Evolutionary conservation across 2,329 filamentous ascomycete genomes (phyloP).

Genomic region (Cryphonectria carpinicola): DNA sequence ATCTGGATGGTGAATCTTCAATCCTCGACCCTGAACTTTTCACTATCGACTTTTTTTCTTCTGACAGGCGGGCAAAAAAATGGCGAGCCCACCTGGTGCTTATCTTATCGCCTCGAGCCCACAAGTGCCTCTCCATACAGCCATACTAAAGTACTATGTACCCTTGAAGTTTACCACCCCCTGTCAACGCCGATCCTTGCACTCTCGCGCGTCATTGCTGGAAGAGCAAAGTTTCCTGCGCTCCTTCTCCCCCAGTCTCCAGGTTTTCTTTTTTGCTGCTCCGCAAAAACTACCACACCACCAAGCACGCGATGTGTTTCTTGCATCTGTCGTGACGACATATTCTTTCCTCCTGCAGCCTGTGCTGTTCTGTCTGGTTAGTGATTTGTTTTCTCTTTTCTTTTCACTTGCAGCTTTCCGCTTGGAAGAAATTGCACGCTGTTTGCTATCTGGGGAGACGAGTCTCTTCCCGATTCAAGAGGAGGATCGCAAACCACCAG

Average conservation of each 20-base stretch:
- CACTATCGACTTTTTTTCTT: slow-evolving; percentile 11
- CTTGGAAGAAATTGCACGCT: too few relatives aligned
- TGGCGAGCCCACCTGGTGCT: neutral
- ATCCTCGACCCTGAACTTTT: slow-evolving; percentile 13
- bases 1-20: neutral
- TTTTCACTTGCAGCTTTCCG: neutral
- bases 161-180: slow-evolving; percentile 7
- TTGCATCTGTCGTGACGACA: slow-evolving; percentile 17
- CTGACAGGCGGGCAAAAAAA: slow-evolving; percentile 12
- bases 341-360: slow-evolving; percentile 3
- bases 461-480: neutral
- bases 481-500: neutral
- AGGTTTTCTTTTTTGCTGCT: slow-evolving; percentile 20
- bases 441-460: too few relatives aligned
- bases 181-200: slow-evolving; percentile 15
- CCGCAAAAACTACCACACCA: slow-evolving; percentile 10
- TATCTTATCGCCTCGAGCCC: neutral
- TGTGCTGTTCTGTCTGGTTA: neutral
- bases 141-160: neutral
- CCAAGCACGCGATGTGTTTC: slow-evolving; percentile 18
- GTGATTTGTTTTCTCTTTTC: neutral
- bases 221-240: slow-evolving; percentile 26
- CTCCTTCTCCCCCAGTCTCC: slow-evolving; percentile 9
- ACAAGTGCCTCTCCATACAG: too few relatives aligned
- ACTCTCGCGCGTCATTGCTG: slow-evolving; percentile 28